Base-by-base conservation (phyloP, 495 filamentous ascomycete genomes). In the Aspergillus sclerotioniger region DNA sequence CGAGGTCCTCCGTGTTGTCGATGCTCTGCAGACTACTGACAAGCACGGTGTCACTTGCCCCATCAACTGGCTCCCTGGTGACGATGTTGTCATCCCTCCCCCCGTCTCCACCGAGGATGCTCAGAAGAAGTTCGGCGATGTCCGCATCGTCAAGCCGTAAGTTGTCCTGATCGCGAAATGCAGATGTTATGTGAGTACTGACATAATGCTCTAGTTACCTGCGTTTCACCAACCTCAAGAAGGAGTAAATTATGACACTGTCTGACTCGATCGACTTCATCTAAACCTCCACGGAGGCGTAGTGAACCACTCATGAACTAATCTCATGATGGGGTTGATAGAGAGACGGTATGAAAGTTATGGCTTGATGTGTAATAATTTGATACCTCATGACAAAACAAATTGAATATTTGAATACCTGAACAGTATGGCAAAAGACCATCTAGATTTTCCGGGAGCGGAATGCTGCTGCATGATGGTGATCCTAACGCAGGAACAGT, bases 21-120 rank as follows among this genome's bases (percentile, higher is more conserved):
- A 98, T 80, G 96, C 91, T 49, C 87, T 98, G 56, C 92, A 97
- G 82, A 96, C 95, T 41, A 93, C 91, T 59, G 94, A 98, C 76
- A 96, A 97, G 87, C 81, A 96, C 82, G 88, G 87, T 64, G 77
- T 98, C 71, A 96, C 95, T 60, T 96, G 89, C 58, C 91, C 91
- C 17, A 92, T 96, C 76, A 92, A 96, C 86, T 91, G 91, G 91
- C 78, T 89, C 19, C 88, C 89, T 32, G 80, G 91, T 61, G 89
- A 96, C 67, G 94, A 98, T 68, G 95, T 97, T 63, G 96, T 98
- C 66, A 92, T 98, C 53, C 90, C 94, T 74, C 94, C 95, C 19
- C 81, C 81, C 62, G 84, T 98, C 70, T 90, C 88, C 72, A 90
- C 87, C 68, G 87, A 95, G 68, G 81, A 91, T 73, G 94, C 94